Evolutionary conservation across 208 protist genomes (phyloP).

Genomic region (Naegleria fowleri): DNA sequence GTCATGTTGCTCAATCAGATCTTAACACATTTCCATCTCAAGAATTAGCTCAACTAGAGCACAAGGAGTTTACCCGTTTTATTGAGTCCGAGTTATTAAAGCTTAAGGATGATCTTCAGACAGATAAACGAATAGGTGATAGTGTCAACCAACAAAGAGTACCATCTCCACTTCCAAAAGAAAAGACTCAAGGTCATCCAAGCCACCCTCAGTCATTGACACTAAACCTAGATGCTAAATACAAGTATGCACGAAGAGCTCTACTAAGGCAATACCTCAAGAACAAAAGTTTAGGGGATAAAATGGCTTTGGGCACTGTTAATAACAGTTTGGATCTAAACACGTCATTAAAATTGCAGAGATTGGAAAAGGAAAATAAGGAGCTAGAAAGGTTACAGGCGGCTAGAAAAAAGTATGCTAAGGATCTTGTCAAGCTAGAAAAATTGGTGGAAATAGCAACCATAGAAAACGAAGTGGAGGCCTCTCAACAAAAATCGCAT

Average conservation of each 20-base stretch:
- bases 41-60: not conserved
- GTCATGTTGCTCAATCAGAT: no score
- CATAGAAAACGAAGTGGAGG: not conserved
- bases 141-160: not conserved
- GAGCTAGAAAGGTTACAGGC: not conserved
- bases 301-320: not conserved
- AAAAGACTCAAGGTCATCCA: not conserved
- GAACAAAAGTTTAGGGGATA: not conserved
- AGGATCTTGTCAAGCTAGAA: not conserved
- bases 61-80: not conserved
- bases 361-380: not conserved
- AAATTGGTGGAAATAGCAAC: not conserved
- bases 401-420: not conserved
- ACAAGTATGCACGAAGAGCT: not conserved
- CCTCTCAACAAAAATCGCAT: not conserved
- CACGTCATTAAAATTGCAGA: not conserved
- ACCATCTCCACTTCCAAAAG: not conserved
- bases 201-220: not conserved
- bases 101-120: not conserved
- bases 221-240: not conserved
- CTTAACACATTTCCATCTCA: not conserved
- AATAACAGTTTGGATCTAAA: not conserved
- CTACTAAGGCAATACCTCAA: not conserved
- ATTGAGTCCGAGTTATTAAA: not conserved
- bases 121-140: not conserved